These are phyloP conservation scores for Lodderomyces theae DNA, from an alignment of 1,139 yeast genomes.

Conservation along the genomic window DNA sequence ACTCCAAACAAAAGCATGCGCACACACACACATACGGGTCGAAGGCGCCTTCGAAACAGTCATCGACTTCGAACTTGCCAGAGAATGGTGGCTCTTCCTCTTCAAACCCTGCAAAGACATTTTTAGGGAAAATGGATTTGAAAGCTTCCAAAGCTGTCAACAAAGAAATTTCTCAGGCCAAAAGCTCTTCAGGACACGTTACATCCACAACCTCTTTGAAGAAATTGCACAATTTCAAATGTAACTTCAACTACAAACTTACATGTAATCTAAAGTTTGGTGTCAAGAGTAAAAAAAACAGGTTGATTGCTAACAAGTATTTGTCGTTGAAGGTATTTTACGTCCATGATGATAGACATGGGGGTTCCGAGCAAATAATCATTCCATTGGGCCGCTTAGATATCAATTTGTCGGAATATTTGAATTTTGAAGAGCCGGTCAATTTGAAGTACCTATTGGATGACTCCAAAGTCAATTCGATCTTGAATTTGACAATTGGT, in stretches of 20 bases:
- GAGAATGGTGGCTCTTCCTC: slow-evolving; percentile 3
- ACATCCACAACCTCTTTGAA: slow-evolving; percentile 33
- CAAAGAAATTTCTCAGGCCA: slow-evolving; percentile 1
- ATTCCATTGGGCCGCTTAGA: slow-evolving; percentile 62
- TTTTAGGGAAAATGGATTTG: slow-evolving; percentile 14
- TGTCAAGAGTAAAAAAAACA: slow-evolving; percentile 31
- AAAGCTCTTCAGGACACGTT: slow-evolving; percentile 21
- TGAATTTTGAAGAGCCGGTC: slow-evolving; percentile 50
- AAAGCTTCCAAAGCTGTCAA: not conserved
- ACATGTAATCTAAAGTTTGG: slow-evolving; percentile 43
- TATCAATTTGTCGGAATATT: slow-evolving; percentile 71
- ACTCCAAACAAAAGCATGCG: slow-evolving; percentile 12
- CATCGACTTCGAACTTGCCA: slow-evolving; percentile 7
- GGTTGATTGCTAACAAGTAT: slow-evolving; percentile 39
- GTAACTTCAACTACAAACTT: slow-evolving; percentile 38
- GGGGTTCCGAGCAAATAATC: slow-evolving; percentile 13
- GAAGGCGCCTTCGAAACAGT: not conserved
- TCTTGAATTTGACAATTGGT: slow-evolving; percentile 48
- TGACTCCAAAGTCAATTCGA: slow-evolving; percentile 79
- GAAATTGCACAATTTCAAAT: slow-evolving; percentile 43
- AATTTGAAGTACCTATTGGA: slow-evolving; percentile 66
- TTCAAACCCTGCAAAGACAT: slow-evolving; percentile 11
- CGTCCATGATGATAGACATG: slow-evolving; percentile 31
- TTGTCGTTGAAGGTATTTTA: slow-evolving; percentile 34
- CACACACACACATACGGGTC: slow-evolving; percentile 2